Percentiles rank a stretch among this genome's conserved stretches.
phyloP scores from a whole-genome alignment of 805 yeast genomes.

The Ogataea polymorpha region DNA sequence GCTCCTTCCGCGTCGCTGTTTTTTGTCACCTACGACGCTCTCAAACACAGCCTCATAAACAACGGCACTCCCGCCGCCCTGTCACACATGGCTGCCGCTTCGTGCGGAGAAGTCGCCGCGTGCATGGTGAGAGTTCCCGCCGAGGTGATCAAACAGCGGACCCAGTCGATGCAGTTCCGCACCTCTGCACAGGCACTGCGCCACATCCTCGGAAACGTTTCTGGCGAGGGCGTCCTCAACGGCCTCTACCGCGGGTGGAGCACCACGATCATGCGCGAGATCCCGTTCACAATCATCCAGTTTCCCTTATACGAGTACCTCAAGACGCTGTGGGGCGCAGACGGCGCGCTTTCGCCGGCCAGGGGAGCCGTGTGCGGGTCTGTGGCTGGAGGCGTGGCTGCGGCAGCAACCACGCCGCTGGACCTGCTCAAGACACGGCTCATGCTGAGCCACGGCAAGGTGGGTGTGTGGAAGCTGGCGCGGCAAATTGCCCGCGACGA shows the following conservation, averaged over 20 bases:
- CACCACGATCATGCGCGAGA: conserved; percentile 89
- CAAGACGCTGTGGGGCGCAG: conserved; percentile 54
- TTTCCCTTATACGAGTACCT: conserved; percentile 89
- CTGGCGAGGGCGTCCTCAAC: conserved; percentile 72
- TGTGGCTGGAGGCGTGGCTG: conserved; percentile 78
- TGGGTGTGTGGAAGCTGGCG: conserved; percentile 47
- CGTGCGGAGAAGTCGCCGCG: conserved; percentile 89
- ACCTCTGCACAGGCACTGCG: conserved; percentile 67
- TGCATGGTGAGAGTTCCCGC: conserved; percentile 95
- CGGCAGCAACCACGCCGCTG: conserved; percentile 76
- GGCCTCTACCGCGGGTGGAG: conserved; percentile 94
- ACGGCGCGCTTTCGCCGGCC: conserved; percentile 50
- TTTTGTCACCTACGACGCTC: conserved; percentile 79
- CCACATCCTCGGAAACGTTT: conserved; percentile 55
- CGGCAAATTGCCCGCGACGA: conserved; percentile 60
- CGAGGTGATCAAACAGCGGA: conserved; percentile 91
- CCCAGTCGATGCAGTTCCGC: conserved; percentile 66
- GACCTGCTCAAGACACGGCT: conserved; percentile 80
- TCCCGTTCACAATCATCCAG: conserved; percentile 94
- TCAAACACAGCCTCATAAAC: conserved; percentile 42
- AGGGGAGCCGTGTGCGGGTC: conserved; percentile 86
- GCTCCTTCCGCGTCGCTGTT: conserved; percentile 86
- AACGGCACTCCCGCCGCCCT: conserved; percentile 33
- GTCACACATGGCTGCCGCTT: conserved; percentile 85
- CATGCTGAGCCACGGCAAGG: conserved; percentile 62